Conservation (phyloP, 129 eudicot genomes). For the Arctium minus region DNA sequence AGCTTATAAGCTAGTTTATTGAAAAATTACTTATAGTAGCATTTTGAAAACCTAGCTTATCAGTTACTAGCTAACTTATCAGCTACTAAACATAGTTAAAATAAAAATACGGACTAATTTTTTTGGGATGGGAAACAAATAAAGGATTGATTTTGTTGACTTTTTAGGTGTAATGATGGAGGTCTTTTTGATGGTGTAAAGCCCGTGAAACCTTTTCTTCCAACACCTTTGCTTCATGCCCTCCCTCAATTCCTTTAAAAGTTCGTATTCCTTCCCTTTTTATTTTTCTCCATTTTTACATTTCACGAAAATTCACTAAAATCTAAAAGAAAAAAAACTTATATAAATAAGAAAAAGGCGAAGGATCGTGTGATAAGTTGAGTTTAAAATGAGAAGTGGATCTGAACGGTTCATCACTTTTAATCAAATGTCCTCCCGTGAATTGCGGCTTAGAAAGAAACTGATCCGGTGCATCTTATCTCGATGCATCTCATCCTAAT, state of each 20-base stretch:
- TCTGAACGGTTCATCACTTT: too few relatives aligned
- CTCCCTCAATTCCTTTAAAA: constrained; percentile 5
- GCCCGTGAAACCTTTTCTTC: constrained; percentile 18
- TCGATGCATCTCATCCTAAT: too few relatives aligned
- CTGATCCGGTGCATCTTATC: too few relatives aligned
- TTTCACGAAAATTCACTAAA: not conserved
- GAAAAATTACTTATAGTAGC: too few relatives aligned
- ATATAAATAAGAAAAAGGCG: not conserved
- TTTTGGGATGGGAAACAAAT: not conserved
- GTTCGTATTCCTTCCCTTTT: not conserved
- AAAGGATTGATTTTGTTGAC: not conserved
- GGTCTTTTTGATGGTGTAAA: constrained; percentile 29
- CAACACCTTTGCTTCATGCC: constrained; percentile 18
- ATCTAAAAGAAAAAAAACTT: not conserved
- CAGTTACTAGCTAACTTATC: too few relatives aligned
- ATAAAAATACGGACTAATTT: not conserved
- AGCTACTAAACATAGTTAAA: too few relatives aligned
- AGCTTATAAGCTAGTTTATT: too few relatives aligned
- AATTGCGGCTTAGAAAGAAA: too few relatives aligned
- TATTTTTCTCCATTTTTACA: not conserved
- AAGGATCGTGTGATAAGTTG: too few relatives aligned
- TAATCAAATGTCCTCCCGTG: too few relatives aligned
- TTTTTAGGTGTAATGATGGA: constrained; percentile 18
- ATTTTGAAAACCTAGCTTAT: too few relatives aligned
- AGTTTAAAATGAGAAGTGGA: too few relatives aligned